These are phyloP conservation scores for Ascocoryne sarcoides DNA, from an alignment of 2,329 filamentous ascomycete genomes.

Conservation along the genomic window DNA sequence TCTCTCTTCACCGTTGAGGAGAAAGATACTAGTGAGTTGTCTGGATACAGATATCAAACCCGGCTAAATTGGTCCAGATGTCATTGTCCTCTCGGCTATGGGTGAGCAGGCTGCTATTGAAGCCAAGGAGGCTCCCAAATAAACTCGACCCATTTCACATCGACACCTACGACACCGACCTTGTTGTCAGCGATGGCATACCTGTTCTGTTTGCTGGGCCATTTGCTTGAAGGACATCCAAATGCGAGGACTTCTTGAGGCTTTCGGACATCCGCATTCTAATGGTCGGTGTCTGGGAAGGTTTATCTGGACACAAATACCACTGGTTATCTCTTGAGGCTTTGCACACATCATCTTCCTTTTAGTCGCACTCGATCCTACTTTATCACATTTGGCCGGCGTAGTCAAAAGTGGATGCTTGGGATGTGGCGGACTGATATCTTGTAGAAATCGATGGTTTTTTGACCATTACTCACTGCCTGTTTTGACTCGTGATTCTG, in stretches of 20 bases:
- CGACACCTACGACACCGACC: constrained; percentile 21
- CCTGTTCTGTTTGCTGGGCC: constrained; percentile 19
- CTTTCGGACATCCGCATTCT: constrained; percentile 30
- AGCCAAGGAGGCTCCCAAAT: constrained; percentile 82
- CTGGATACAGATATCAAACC: background rate
- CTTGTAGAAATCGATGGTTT: constrained; percentile 26
- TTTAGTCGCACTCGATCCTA: constrained; percentile 24
- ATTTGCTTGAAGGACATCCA: constrained; percentile 16
- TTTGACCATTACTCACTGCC: constrained; percentile 5
- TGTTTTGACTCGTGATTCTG: background rate
- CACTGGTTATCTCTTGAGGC: constrained; percentile 30
- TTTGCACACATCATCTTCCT: constrained; percentile 23
- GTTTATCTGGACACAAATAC: constrained; percentile 38
- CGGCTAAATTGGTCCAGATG: constrained; percentile 47
- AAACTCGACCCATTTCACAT: constrained; percentile 19
- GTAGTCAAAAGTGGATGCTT: constrained; percentile 28
- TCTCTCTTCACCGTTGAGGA: constrained; percentile 73
- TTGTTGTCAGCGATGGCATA: constrained; percentile 25
- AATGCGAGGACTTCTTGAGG: constrained; percentile 22
- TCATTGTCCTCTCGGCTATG: constrained; percentile 92
- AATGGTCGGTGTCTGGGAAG: constrained; percentile 35
- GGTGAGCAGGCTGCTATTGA: constrained; percentile 88
- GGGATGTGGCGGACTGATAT: constrained; percentile 25
- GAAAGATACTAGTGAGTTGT: constrained; percentile 83
- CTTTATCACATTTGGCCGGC: constrained; percentile 27